These are phyloP conservation scores for Collybia sp. DNA, from an alignment of 768 basidiomycete genomes.

Conservation along the genomic window DNA sequence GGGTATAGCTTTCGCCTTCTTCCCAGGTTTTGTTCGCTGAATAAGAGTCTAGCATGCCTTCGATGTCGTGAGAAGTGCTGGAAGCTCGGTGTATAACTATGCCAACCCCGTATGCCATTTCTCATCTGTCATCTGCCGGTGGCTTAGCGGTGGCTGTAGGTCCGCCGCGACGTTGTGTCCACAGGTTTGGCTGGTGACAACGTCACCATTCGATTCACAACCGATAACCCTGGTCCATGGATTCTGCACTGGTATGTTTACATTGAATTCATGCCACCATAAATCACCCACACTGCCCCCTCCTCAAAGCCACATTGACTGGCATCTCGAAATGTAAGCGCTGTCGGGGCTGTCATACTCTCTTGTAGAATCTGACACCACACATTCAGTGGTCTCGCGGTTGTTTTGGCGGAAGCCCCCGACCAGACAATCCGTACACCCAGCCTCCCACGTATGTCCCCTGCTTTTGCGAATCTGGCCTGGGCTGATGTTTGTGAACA, in stretches of 20 bases:
- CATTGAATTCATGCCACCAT: background rate
- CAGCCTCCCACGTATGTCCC: no score
- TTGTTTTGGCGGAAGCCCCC: background rate
- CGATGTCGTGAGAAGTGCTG: conserved; percentile 36
- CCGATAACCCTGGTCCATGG: conserved; percentile 64
- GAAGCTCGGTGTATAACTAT: conserved; percentile 31
- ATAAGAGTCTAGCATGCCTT: conserved; percentile 25
- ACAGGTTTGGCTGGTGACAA: conserved; percentile 25
- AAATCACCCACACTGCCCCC: background rate
- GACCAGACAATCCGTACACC: background rate
- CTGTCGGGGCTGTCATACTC: background rate
- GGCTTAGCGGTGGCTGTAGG: conserved; percentile 2
- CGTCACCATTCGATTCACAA: conserved; percentile 51
- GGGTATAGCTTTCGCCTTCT: conserved; percentile 17
- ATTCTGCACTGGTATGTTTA: conserved; percentile 24
- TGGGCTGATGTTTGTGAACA: background rate
- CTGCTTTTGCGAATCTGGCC: background rate
- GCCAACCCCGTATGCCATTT: conserved; percentile 37
- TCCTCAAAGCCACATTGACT: conserved; percentile 34
- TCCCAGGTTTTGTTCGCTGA: background rate
- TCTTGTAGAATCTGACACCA: background rate
- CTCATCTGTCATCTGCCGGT: background rate
- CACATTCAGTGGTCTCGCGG: background rate
- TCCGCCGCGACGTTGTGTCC: conserved; percentile 32
- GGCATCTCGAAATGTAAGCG: conserved; percentile 38